Conservation (phyloP, 768 basidiomycete genomes). For the Phylloporus arenicola region DNA sequence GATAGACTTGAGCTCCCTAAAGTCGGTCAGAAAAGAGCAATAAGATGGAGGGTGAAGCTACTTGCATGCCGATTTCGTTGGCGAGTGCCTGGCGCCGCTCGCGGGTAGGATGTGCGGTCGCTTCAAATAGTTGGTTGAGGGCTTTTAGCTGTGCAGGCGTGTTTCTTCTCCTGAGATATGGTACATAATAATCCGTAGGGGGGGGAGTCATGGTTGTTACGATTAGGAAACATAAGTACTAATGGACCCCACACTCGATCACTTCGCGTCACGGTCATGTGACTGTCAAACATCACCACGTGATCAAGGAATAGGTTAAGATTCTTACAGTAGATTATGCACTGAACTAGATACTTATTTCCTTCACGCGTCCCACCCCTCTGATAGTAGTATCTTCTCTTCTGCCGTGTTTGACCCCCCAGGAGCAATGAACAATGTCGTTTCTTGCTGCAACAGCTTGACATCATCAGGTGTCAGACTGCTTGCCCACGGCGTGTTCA, state of each 20-base stretch:
- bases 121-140: slow-evolving; percentile 33
- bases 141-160: slow-evolving; percentile 31
- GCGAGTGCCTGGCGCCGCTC: slow-evolving; percentile 39
- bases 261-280: slow-evolving; percentile 25
- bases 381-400: slow-evolving; percentile 34
- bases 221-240: neutral
- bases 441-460: slow-evolving; percentile 23
- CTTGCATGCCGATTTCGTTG: slow-evolving; percentile 35
- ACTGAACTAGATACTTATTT: slow-evolving; percentile 3
- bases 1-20: slow-evolving; percentile 61
- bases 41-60: neutral
- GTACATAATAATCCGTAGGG: slow-evolving; percentile 13
- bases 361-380: slow-evolving; percentile 11
- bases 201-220: slow-evolving; percentile 4
- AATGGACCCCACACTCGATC: slow-evolving; percentile 13
- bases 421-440: slow-evolving; percentile 25
- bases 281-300: slow-evolving; percentile 18
- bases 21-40: slow-evolving; percentile 4
- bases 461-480: slow-evolving; percentile 20
- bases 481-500: slow-evolving; percentile 31
- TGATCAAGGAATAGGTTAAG: slow-evolving; percentile 2
- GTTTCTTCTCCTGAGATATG: slow-evolving; percentile 29
- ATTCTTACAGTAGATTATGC: slow-evolving; percentile 7
- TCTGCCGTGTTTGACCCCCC: slow-evolving; percentile 42
- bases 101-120: slow-evolving; percentile 37